Evolutionary conservation across 2,329 filamentous ascomycete genomes (phyloP), one percentile per base, ranked within the genome.

Genomic region (Alternaria novae-zelandiae): DNA sequence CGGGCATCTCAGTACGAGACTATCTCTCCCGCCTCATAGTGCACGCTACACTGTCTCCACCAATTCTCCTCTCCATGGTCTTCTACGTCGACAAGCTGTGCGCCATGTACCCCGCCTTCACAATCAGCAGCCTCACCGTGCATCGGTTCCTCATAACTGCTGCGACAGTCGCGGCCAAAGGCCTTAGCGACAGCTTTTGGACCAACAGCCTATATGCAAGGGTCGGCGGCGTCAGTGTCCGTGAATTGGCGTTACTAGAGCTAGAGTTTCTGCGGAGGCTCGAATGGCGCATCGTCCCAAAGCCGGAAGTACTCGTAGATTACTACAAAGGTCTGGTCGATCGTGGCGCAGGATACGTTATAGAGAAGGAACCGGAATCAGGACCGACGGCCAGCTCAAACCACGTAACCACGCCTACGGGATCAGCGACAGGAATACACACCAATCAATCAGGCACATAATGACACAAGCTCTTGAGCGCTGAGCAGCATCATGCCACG

Each of bases 1-100:
- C 96, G 8, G 94, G 92, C 56, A 99, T 99, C 63, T 97, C 94
- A 25, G 95, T 99, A 30, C 86, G 91, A 65, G 96, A 99, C 79
- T 99, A 99, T 78, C 87, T 99, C 36, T 92, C 96, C 74, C 90
- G 96, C 67, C 86, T 99, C 61, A 96, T 96, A 23, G 93, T 94
- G 63, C 96, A 99, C 78, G 96, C 96, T 25, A 97, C 95, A 0
- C 86, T 99, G 4, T 94, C 93, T 7, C 94, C 96, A 12, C 95
- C 96, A 1, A 91, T 99, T 54, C 86, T 99, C n/a, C 88, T 99
- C 36, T 96, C 94, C 71, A 98, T 99, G 93, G 96, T 99, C 61
- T 99, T 96, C 78, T 99, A 98, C 76, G 98, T 99, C 74, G 96
- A 99, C 82, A 90, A 94, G 30, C 86, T 99, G 21, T 99, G 95